Evolutionary conservation across 1,284 basidiomycete species (phyloP), one percentile per base, ranked within the genome.

Genomic region (Pseudozyma sp.): DNA sequence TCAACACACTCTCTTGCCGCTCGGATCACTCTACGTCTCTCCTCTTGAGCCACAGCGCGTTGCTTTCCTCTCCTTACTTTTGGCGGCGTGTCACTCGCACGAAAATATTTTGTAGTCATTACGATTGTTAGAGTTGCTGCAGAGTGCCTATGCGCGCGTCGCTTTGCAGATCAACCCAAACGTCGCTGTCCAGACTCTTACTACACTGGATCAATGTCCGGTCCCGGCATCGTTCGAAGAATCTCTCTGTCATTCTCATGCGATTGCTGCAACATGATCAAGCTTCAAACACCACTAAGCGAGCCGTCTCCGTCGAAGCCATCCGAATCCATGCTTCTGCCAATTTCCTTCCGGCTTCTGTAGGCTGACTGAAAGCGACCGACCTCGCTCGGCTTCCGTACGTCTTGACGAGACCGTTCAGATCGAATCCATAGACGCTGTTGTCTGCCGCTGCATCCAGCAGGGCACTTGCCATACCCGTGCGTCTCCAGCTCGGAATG

Each of bases 351-450:
- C 80, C 80, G 7, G 71, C 71, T 49, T 75, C 70, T n/a, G 79
- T 81, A 40, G 80, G 80, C 52, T 81, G 80, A 46, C 75, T 78
- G 66, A 81, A 81, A 1, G 79, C 78, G 7, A 76, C 61, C 9
- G 70, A 54, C 24, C 65, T 61, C 17, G 76, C 75, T 29, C 72
- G 53, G 14, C 68, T 60, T 7, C 77, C 79, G 17, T 70, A 65
- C 69, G 50, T 63, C 33, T 29, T 35, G 46, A 61, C 44, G 14
- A 76, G 55, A 0, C 54, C 57, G 3, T 24, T 13, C 24, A 68
- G 46, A 10, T 61, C 60, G 48, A 72, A 55, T 16, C 80, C 80
- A 50, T 81, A 81, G 29, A 80, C 62, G 46, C 68, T 72, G 60
- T 74, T 66, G 45, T 72, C 59, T 13, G 77, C 66, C 17, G 76